Percentiles rank a stretch among this genome's conserved stretches.
phyloP scores from a whole-genome alignment of 225 moss, liverwort and hornwort species.

The Polytrichum formosum region DNA sequence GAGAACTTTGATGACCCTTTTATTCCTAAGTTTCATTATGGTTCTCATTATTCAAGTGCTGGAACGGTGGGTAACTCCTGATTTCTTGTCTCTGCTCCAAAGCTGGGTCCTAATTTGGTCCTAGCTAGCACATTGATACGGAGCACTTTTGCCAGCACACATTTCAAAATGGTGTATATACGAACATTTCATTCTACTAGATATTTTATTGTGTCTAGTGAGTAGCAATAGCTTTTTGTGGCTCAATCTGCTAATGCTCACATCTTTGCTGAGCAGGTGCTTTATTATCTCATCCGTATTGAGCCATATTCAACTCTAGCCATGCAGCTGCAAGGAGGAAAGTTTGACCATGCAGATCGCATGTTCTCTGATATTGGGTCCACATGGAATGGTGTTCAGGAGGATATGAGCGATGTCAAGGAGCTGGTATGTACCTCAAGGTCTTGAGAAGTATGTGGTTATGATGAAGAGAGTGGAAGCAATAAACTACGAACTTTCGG shows the following conservation, averaged over 20 bases:
- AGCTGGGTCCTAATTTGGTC: no score
- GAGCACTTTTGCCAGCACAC: no score
- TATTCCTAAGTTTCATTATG: constrained; percentile 90
- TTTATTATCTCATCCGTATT: constrained; percentile 78
- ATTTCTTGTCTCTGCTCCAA: not conserved
- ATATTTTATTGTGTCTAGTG: no score
- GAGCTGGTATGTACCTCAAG: constrained; percentile 60
- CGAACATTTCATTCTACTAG: no score
- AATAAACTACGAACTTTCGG: no score
- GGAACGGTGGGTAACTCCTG: constrained; percentile 63
- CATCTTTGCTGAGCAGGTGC: constrained; percentile 47
- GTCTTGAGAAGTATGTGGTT: no score
- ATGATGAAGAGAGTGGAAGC: no score
- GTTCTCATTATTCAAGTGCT: constrained; percentile 94
- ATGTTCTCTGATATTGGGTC: constrained; percentile 78
- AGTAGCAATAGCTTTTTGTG: no score
- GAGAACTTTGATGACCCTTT: constrained; percentile 86
- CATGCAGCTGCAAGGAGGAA: constrained; percentile 88
- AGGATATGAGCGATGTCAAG: constrained; percentile 94
- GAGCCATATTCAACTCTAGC: constrained; percentile 84
- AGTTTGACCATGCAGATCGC: constrained; percentile 91
- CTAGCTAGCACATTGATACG: no score
- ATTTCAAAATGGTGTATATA: no score
- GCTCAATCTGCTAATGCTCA: not conserved
- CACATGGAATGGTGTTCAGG: constrained; percentile 85